These are phyloP conservation scores for Eutrema heterophyllum DNA, from an alignment of 345 rosid genomes.

Conservation along the genomic window DNA sequence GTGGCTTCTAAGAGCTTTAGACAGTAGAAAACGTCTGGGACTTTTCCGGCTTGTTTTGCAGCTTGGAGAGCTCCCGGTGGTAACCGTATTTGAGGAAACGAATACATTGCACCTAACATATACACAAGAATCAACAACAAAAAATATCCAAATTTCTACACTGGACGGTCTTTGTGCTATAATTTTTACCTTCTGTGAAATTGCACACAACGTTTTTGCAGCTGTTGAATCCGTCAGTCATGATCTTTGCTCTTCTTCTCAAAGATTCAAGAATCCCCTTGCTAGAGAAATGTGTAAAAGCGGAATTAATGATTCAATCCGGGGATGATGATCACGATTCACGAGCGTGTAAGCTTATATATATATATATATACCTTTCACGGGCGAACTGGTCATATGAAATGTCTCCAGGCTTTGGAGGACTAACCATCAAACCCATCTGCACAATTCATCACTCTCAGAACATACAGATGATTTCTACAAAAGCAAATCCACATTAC, in stretches of 20 bases:
- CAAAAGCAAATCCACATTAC: background rate
- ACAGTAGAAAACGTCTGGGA: slow-evolving; percentile 96
- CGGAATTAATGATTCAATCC: background rate
- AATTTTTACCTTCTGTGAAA: slow-evolving; percentile 78
- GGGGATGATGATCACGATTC: background rate
- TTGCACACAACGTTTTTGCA: slow-evolving; percentile 93
- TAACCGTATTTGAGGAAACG: slow-evolving; percentile 87
- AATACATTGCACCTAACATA: slow-evolving; percentile 89
- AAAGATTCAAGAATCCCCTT: slow-evolving; percentile 87
- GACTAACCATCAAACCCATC: slow-evolving; percentile 99
- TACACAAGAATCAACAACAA: slow-evolving; percentile 3
- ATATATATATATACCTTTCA: slow-evolving; percentile 61
- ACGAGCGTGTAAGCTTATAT: background rate
- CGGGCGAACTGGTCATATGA: slow-evolving; percentile 72
- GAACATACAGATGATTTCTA: background rate
- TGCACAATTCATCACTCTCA: slow-evolving; percentile 26
- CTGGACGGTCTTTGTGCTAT: background rate
- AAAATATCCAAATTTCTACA: background rate
- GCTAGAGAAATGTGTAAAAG: slow-evolving; percentile 37
- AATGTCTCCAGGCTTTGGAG: slow-evolving; percentile 90
- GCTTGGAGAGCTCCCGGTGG: slow-evolving; percentile 90
- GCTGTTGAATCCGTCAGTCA: slow-evolving; percentile 99
- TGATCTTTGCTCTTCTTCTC: slow-evolving; percentile 83
- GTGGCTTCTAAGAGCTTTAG: slow-evolving; percentile 95
- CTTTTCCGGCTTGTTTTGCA: slow-evolving; percentile 72